Evolutionary conservation across 1,284 basidiomycete genomes (phyloP).

Genomic region (Ceraceosorus guamensis): DNA sequence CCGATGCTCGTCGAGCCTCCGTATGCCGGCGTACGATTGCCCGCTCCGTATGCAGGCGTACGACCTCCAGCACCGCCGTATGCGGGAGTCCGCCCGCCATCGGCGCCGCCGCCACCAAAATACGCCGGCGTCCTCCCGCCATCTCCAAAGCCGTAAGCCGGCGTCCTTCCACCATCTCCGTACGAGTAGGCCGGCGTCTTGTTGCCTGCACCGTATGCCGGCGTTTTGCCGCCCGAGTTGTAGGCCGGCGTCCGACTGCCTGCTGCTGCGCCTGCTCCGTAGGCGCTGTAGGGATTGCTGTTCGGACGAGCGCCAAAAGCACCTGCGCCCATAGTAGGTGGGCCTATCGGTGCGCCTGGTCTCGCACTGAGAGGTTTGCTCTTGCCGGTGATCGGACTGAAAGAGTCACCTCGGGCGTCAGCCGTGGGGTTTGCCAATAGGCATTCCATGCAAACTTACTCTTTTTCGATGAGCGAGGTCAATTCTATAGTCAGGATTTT

Average conservation of each 20-base stretch:
- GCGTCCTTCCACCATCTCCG: conserved; percentile 38
- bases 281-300: conserved; percentile 2
- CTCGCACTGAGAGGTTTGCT: conserved; percentile 18
- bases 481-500: conserved; percentile 82
- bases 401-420: no score
- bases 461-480: conserved; percentile 66
- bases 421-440: no score
- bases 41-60: conserved; percentile 7
- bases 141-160: conserved; percentile 21
- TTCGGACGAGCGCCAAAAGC: background rate
- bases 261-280: conserved; percentile 3
- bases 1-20: no score
- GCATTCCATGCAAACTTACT: conserved; percentile 37
- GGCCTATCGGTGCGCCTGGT: background rate
- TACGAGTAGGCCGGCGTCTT: conserved; percentile 35
- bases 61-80: conserved; percentile 7
- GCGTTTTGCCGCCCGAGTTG: conserved; percentile 20
- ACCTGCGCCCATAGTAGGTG: background rate
- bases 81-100: conserved; percentile 6
- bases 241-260: conserved; percentile 2
- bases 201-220: conserved; percentile 20
- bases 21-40: background rate
- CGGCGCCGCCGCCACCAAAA: no score
- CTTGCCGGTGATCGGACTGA: conserved; percentile 27
- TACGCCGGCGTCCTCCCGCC: conserved; percentile 12